phyloP scores from a whole-genome alignment of 75 land plant species.

The Sequoiadendron giganteum region DNA sequence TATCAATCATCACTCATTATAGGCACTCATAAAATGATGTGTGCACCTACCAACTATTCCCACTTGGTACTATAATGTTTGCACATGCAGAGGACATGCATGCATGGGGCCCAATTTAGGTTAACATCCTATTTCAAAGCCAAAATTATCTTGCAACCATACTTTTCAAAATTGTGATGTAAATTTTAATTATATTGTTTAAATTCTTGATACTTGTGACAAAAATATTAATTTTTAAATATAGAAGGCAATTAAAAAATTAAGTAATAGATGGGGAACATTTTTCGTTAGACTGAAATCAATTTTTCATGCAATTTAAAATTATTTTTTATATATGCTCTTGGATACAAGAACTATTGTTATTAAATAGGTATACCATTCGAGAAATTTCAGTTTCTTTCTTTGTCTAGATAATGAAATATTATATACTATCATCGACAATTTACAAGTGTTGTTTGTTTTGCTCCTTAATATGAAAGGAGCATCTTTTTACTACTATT shows the following conservation, averaged over 20 bases:
- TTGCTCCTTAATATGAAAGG: no score
- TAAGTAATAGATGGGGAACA: not conserved
- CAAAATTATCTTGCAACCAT: no score
- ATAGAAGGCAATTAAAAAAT: no score
- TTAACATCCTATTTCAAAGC: no score
- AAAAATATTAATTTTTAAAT: not conserved
- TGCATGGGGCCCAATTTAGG: no score
- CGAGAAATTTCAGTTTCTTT: conserved; percentile 75
- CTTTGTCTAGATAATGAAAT: conserved; percentile 72
- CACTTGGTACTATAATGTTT: no score
- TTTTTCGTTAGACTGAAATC: not conserved
- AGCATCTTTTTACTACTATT: not conserved
- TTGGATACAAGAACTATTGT: conserved; percentile 75
- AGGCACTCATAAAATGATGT: no score
- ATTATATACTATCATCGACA: not conserved
- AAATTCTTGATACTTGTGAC: not conserved
- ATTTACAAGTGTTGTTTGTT: no score
- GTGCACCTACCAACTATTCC: no score
- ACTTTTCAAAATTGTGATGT: no score
- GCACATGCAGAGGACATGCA: no score
- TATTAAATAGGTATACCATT: conserved; percentile 67
- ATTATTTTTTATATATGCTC: not conserved
- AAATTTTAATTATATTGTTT: not conserved
- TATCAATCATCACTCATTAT: no score
- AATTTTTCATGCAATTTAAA: not conserved